phyloP scores from a whole-genome alignment of 352 stramenopile genomes.

The Phytophthora hybrid region DNA sequence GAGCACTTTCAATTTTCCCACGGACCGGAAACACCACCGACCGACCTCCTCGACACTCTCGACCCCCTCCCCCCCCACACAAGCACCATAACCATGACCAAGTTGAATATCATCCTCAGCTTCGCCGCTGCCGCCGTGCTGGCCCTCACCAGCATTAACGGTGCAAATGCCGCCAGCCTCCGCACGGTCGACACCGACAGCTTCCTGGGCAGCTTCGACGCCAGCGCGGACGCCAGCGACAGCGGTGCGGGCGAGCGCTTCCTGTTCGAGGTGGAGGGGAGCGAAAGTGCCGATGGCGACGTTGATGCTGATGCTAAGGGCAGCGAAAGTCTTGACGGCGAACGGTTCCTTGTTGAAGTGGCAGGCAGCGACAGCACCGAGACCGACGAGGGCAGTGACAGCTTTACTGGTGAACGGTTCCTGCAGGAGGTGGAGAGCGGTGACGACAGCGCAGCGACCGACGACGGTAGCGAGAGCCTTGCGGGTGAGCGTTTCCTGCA shows the following conservation, averaged over 20 bases:
- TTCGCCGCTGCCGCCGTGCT: slow-evolving; percentile 21
- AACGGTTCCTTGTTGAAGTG: slow-evolving; percentile 18
- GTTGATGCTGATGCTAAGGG: not conserved
- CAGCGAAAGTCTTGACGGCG: slow-evolving; percentile 21
- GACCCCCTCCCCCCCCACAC: not conserved
- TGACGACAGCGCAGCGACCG: slow-evolving; percentile 1
- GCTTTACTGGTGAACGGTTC: slow-evolving; percentile 1
- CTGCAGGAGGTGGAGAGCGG: not conserved
- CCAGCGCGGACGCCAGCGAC: slow-evolving; percentile 15
- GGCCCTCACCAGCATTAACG: slow-evolving; percentile 19
- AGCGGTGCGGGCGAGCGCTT: slow-evolving; percentile 24
- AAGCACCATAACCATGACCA: slow-evolving; percentile 24
- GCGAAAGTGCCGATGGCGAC: slow-evolving; percentile 7
- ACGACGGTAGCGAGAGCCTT: slow-evolving; percentile 2
- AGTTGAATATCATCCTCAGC: slow-evolving; percentile 37
- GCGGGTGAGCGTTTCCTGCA: slow-evolving; percentile 7
- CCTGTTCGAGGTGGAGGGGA: slow-evolving; percentile 27
- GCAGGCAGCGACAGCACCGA: slow-evolving; percentile 7
- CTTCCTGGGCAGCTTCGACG: slow-evolving; percentile 10
- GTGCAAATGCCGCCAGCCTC: slow-evolving; percentile 21
- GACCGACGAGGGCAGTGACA: slow-evolving; percentile 10
- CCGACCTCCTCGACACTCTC: not conserved
- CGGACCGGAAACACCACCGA: slow-evolving; percentile 1
- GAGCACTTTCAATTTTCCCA: slow-evolving; percentile 32
- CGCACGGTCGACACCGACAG: slow-evolving; percentile 3